Evolutionary conservation across 2,329 filamentous ascomycete genomes (phyloP).

Genomic region (Hypoxylon sp.): DNA sequence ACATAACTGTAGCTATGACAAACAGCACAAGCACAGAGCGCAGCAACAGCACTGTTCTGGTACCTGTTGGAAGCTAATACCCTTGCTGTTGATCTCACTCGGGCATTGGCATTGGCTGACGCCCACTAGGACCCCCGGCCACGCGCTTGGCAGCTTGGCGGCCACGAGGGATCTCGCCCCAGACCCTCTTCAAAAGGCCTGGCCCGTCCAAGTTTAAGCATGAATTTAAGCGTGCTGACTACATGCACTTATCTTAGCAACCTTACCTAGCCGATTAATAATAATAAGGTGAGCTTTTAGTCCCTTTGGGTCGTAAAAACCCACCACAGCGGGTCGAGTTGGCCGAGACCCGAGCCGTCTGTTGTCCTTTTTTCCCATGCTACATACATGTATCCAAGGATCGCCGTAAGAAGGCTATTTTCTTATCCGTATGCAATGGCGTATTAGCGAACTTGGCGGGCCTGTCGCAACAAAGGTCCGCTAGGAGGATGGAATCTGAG

Average conservation of each 20-base stretch:
- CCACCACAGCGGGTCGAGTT: constrained; percentile 34
- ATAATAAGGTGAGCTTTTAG: constrained; percentile 18
- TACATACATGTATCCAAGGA: background rate
- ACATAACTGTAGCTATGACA: constrained; percentile 15
- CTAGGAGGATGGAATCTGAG: background rate
- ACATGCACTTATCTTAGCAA: constrained; percentile 13
- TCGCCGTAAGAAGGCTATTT: constrained; percentile 26
- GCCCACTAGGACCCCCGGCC: constrained; percentile 23
- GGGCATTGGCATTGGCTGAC: constrained; percentile 26
- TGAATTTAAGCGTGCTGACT: constrained; percentile 53
- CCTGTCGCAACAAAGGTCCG: constrained; percentile 15
- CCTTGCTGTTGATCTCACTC: constrained; percentile 29
- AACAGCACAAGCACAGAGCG: background rate
- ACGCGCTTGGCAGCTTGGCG: constrained; percentile 50
- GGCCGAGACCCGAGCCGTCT: constrained; percentile 31
- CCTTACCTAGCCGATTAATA: constrained; percentile 20
- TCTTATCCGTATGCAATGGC: constrained; percentile 15
- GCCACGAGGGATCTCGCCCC: constrained; percentile 51
- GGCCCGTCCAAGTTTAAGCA: constrained; percentile 52
- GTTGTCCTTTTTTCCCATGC: constrained; percentile 5
- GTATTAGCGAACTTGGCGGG: constrained; percentile 27
- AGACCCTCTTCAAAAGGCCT: constrained; percentile 41
- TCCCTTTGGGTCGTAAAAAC: constrained; percentile 12
- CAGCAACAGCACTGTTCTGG: background rate
- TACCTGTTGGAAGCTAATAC: constrained; percentile 30